phyloP scores from a whole-genome alignment of 2,329 filamentous ascomycete species.

The Venturia oleaginea region DNA sequence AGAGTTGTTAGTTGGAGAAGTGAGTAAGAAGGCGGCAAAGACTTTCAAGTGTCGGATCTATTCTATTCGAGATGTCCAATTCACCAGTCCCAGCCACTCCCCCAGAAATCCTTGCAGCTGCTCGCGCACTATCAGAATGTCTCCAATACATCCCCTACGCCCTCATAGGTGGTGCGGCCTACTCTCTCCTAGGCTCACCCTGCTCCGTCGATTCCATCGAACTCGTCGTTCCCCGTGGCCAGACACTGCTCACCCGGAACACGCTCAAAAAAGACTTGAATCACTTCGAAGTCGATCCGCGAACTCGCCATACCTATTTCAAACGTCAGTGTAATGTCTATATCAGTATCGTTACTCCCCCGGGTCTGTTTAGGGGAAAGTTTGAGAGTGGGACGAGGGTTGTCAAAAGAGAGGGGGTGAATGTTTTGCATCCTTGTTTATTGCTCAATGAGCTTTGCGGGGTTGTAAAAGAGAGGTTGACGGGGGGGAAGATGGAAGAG shows the following conservation, averaged over 20 bases:
- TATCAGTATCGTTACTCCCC: neutral
- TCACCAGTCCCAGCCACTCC: neutral
- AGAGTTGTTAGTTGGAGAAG: neutral
- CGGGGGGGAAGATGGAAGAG: neutral
- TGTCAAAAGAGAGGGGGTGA: neutral
- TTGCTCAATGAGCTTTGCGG: neutral
- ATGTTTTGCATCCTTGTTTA: neutral
- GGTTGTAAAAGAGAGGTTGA: neutral
- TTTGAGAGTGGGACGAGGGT: neutral
- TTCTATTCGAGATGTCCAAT: too few species aligned
- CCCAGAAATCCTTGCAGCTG: neutral
- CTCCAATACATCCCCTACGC: neutral
- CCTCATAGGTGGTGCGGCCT: neutral
- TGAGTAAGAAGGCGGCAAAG: neutral
- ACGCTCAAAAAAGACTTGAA: neutral
- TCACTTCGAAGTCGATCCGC: neutral
- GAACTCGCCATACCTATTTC: constrained; percentile 1
- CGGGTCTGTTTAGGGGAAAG: neutral
- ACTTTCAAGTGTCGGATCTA: neutral
- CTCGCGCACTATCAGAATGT: neutral
- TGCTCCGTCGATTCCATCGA: constrained; percentile 1
- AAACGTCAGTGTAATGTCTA: neutral
- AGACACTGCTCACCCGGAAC: neutral
- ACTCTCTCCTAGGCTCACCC: neutral
- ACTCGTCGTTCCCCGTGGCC: neutral